Conservation (phyloP, 2,329 filamentous ascomycete species). For the Ophiostoma angusticollis region DNA sequence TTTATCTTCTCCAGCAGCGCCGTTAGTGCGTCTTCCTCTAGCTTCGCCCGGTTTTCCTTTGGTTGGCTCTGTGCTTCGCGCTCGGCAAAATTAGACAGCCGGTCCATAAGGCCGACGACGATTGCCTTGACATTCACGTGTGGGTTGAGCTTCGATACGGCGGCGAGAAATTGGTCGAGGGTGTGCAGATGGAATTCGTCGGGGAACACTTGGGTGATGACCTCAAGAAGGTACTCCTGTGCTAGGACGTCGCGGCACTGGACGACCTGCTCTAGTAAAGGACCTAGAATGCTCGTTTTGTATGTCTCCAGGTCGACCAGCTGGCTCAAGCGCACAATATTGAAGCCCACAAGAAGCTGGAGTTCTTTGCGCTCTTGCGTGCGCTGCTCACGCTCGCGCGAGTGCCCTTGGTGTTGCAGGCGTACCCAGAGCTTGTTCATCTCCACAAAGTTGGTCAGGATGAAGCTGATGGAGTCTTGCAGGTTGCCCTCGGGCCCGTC, state of each 20-base stretch:
- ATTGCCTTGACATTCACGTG: conserved; percentile 98
- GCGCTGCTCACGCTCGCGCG: conserved; percentile 80
- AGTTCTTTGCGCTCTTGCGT: conserved; percentile 92
- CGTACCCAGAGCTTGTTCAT: conserved; percentile 99
- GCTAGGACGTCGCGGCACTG: conserved; percentile 94
- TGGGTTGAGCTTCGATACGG: conserved; percentile 83
- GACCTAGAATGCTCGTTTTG: conserved; percentile 77
- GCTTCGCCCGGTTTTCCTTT: conserved; percentile 57
- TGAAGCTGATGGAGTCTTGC: conserved; percentile 95
- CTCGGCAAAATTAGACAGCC: conserved; percentile 87
- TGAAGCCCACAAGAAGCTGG: conserved; percentile 90
- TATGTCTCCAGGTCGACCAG: conserved; percentile 91
- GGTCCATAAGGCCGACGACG: conserved; percentile 95
- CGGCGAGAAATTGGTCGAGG: conserved; percentile 84
- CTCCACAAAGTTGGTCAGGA: conserved; percentile 96
- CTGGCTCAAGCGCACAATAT: conserved; percentile 88
- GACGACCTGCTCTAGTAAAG: conserved; percentile 89
- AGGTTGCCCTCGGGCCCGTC: conserved; percentile 93
- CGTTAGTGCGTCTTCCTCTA: conserved; percentile 72
- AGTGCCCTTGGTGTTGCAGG: conserved; percentile 93
- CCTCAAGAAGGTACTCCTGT: conserved; percentile 93
- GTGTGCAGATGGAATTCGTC: conserved; percentile 98
- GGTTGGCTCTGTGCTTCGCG: conserved; percentile 64
- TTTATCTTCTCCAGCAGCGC: conserved; percentile 67
- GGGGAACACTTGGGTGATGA: conserved; percentile 97